These are phyloP conservation scores for Hymenoscyphus fructigenus DNA, from an alignment of 2,329 filamentous ascomycete genomes.

Conservation along the genomic window DNA sequence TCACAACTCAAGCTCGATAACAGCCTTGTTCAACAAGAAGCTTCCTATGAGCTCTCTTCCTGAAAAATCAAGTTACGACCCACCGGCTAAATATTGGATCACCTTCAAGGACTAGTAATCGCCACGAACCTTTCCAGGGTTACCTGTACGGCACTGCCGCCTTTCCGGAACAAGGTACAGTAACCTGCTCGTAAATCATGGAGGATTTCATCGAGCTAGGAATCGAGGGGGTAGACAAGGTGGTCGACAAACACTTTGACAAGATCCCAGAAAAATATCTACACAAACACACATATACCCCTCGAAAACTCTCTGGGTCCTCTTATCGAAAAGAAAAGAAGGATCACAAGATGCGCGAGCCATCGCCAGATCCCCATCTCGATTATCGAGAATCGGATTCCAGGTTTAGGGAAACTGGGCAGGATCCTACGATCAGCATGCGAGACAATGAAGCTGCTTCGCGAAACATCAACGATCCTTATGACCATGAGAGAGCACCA, in stretches of 20 bases:
- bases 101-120: not conserved
- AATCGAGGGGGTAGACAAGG: slow-evolving; percentile 21
- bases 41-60: not conserved
- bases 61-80: not conserved
- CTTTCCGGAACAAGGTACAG: not conserved
- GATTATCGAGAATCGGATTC: not conserved
- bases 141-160: not conserved
- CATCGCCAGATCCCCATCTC: slow-evolving; percentile 5
- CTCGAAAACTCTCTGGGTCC: slow-evolving; percentile 11
- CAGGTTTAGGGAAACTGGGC: not conserved
- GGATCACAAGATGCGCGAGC: not conserved
- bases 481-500: not conserved
- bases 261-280: slow-evolving; percentile 27
- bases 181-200: not conserved
- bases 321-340: not conserved
- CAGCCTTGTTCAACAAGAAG: not conserved
- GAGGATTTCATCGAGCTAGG: slow-evolving; percentile 21
- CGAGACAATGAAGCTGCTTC: not conserved
- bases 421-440: slow-evolving; percentile 1
- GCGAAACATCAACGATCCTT: slow-evolving; percentile 6
- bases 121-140: not conserved
- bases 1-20: not conserved
- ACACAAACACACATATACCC: slow-evolving; percentile 24
- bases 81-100: not conserved
- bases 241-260: slow-evolving; percentile 29